These are phyloP conservation scores for Ophiostoma novo-ulmi DNA, from an alignment of 2,329 filamentous ascomycete species.

Conservation along the genomic window DNA sequence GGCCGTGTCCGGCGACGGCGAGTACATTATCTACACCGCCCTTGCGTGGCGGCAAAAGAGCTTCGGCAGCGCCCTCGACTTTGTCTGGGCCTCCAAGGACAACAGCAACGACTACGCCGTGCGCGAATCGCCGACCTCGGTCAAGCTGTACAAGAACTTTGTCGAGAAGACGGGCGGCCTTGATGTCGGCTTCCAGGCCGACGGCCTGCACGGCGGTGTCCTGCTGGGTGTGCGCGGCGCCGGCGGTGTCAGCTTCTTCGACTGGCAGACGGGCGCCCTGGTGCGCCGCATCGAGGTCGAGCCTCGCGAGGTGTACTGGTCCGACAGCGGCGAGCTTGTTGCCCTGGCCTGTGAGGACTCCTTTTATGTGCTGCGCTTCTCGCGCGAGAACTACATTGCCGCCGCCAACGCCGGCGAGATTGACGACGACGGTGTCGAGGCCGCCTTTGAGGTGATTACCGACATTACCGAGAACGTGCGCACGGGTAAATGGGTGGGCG, in stretches of 20 bases:
- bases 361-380: slow-evolving; percentile 91
- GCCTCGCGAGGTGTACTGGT: slow-evolving; percentile 82
- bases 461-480: slow-evolving; percentile 91
- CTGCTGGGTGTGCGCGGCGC: slow-evolving; percentile 92
- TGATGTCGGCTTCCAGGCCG: slow-evolving; percentile 91
- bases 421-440: slow-evolving; percentile 87
- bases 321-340: slow-evolving; percentile 89
- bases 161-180: slow-evolving; percentile 82
- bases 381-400: slow-evolving; percentile 78
- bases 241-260: slow-evolving; percentile 91
- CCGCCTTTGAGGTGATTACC: slow-evolving; percentile 92
- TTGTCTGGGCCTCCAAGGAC: slow-evolving; percentile 94
- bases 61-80: slow-evolving; percentile 91
- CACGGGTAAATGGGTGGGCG: slow-evolving; percentile 95
- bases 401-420: slow-evolving; percentile 76
- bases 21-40: slow-evolving; percentile 98
- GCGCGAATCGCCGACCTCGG: slow-evolving; percentile 84
- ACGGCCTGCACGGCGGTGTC: slow-evolving; percentile 82
- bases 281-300: slow-evolving; percentile 87
- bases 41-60: slow-evolving; percentile 96
- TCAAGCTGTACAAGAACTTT: slow-evolving; percentile 98
- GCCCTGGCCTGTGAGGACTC: slow-evolving; percentile 90
- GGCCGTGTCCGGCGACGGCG: slow-evolving; percentile 87
- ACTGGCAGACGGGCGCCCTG: slow-evolving; percentile 85
- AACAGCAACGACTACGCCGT: slow-evolving; percentile 99